These are phyloP conservation scores for Triticum turgidum DNA, from an alignment of 176 grass and related monocot genomes.

Conservation along the genomic window DNA sequence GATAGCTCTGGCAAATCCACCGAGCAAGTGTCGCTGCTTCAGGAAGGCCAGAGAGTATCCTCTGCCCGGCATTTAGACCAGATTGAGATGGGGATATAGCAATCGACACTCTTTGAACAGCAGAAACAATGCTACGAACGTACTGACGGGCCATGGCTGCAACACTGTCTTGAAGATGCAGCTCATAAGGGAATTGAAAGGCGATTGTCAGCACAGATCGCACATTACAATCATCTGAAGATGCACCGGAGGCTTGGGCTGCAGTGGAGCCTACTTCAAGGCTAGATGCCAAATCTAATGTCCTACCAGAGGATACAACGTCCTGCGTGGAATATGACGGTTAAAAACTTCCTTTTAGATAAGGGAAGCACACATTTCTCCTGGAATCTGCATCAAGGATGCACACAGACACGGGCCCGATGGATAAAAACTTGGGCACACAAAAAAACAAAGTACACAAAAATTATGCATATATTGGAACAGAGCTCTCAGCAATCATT, in stretches of 20 bases:
- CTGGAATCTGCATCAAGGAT: not conserved
- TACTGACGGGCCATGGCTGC: constrained; percentile 88
- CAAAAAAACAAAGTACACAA: not conserved
- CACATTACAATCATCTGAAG: constrained; percentile 52
- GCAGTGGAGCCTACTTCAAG: constrained; percentile 71
- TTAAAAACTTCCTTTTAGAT: constrained; percentile 10
- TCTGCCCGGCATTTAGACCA: constrained; percentile 43
- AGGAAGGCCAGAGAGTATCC: constrained; percentile 60
- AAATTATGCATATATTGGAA: not conserved
- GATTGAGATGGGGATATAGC: constrained; percentile 69
- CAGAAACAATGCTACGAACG: constrained; percentile 80
- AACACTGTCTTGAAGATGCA: constrained; percentile 82
- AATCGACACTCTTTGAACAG: constrained; percentile 92
- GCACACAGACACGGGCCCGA: not conserved
- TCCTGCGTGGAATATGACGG: constrained; percentile 48
- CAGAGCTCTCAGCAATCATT: not conserved
- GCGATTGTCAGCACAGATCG: constrained; percentile 91
- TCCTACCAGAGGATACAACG: constrained; percentile 56
- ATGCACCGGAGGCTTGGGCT: constrained; percentile 46
- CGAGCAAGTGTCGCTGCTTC: constrained; percentile 73
- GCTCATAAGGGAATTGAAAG: constrained; percentile 93
- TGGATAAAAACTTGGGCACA: constrained; percentile 24
- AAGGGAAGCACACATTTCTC: not conserved
- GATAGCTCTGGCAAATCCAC: constrained; percentile 93
- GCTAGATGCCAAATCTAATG: constrained; percentile 87